Evolutionary conservation across 2,329 filamentous ascomycete genomes (phyloP).

Genomic region (Aspergillus felis): DNA sequence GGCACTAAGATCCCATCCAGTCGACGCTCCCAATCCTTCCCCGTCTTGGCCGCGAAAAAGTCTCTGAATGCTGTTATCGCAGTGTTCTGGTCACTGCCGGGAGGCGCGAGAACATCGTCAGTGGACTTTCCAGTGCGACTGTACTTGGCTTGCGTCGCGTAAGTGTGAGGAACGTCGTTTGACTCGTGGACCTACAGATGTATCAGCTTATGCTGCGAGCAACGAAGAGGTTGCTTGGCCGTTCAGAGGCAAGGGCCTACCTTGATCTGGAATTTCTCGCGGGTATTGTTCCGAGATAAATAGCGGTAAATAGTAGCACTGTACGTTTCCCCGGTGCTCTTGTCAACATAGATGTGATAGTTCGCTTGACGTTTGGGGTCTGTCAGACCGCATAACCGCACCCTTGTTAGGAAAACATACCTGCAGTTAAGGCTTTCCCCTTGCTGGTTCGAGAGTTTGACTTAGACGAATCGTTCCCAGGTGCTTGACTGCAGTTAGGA

Average conservation of each 20-base stretch:
- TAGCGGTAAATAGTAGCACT: conserved; percentile 57
- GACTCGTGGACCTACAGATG: conserved; percentile 63
- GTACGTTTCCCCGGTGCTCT: conserved; percentile 57
- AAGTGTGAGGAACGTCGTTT: conserved; percentile 55
- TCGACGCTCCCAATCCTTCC: conserved; percentile 55
- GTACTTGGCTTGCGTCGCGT: conserved; percentile 56
- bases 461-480: background rate
- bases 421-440: background rate
- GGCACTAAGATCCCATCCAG: conserved; percentile 12
- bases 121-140: conserved; percentile 27
- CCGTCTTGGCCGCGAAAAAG: conserved; percentile 58
- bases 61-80: conserved; percentile 52
- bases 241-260: conserved; percentile 42
- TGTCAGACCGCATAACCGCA: background rate
- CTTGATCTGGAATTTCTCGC: conserved; percentile 58
- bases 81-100: conserved; percentile 26
- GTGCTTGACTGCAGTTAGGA: background rate
- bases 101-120: conserved; percentile 31
- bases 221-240: background rate
- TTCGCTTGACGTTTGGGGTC: conserved; percentile 41
- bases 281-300: conserved; percentile 45
- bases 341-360: conserved; percentile 64
- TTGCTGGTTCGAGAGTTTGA: background rate
- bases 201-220: background rate
- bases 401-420: background rate